phyloP scores from a whole-genome alignment of 768 basidiomycete genomes.

The Cubamyces lactineus region DNA sequence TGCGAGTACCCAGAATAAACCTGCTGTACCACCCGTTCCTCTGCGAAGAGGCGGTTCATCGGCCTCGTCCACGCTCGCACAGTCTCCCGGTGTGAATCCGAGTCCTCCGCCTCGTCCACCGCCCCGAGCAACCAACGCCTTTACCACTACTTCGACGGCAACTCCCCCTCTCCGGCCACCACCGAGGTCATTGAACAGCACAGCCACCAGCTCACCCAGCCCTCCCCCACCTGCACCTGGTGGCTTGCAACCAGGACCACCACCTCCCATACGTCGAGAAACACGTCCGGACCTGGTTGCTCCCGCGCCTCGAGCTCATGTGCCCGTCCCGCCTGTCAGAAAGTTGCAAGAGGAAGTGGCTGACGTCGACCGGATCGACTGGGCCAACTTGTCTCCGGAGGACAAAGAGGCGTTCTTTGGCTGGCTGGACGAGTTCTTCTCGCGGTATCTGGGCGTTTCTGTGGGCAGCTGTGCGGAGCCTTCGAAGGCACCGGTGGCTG shows the following conservation, averaged over 20 bases:
- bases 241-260: not conserved
- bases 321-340: conserved; percentile 12
- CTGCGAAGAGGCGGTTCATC: not conserved
- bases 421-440: conserved; percentile 85
- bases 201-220: not conserved
- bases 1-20: not conserved
- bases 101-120: conserved; percentile 9
- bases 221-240: not conserved
- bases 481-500: conserved; percentile 18
- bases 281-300: conserved; percentile 15
- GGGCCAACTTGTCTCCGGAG: conserved; percentile 64
- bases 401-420: conserved; percentile 75
- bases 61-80: conserved; percentile 1
- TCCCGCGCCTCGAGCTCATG: conserved; percentile 1
- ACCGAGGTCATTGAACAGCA: not conserved
- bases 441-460: conserved; percentile 42
- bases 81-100: not conserved
- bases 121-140: not conserved
- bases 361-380: conserved; percentile 52
- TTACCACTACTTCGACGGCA: not conserved
- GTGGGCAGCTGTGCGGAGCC: conserved; percentile 2
- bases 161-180: conserved; percentile 7
- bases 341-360: not conserved
- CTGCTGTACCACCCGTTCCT: conserved; percentile 3
- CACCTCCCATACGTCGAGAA: conserved; percentile 18